Conservation (phyloP, 2,329 filamentous ascomycete species). For the Fusarium sublunatum region DNA sequence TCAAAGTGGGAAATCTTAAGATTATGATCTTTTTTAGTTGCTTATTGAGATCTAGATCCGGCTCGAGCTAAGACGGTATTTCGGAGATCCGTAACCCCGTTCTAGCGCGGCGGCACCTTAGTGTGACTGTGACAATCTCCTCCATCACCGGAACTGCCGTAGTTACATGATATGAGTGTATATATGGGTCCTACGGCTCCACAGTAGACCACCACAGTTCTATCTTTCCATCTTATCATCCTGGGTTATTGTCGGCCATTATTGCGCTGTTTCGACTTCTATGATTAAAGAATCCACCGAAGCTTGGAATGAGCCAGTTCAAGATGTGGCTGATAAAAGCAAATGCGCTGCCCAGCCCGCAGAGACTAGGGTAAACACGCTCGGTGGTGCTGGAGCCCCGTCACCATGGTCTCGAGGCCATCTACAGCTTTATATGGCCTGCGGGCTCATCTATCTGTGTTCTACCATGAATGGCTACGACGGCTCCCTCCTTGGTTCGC, state of each 20-base stretch:
- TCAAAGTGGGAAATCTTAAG: too few relatives aligned
- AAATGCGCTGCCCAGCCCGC: neutral
- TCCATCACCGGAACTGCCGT: too few relatives aligned
- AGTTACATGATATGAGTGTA: too few relatives aligned
- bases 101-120: neutral
- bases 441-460: conserved; percentile 47
- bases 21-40: too few relatives aligned
- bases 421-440: conserved; percentile 21
- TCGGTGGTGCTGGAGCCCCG: neutral
- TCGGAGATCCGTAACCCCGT: neutral
- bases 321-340: too few relatives aligned
- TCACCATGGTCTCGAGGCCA: conserved; percentile 25
- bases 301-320: neutral
- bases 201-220: neutral
- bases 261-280: neutral
- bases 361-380: neutral
- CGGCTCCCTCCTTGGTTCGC: conserved; percentile 56
- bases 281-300: neutral
- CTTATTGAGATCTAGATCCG: neutral
- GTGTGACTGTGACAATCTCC: too few relatives aligned
- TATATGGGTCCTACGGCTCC: neutral
- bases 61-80: neutral
- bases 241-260: neutral
- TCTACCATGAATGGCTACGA: conserved; percentile 59
- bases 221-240: neutral